Evolutionary conservation across 495 filamentous ascomycete genomes (phyloP).

Genomic region (Entonaema liquescens): DNA sequence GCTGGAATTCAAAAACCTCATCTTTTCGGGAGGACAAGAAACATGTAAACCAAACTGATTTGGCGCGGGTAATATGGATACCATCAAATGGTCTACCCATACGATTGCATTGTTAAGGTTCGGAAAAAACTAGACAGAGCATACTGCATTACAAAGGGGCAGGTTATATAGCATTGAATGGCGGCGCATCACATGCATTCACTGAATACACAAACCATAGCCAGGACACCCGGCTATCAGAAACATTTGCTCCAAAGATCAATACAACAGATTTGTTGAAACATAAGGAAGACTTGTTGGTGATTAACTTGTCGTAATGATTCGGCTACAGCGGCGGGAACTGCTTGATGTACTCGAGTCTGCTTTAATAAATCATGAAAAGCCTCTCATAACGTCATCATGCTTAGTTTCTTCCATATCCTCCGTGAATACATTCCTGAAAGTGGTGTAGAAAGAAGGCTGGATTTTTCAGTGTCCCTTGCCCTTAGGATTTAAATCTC

Average conservation of each 20-base stretch:
- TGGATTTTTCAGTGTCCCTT: background rate
- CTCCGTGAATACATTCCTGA: background rate
- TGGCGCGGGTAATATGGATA: constrained; percentile 22
- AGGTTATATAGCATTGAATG: constrained; percentile 33
- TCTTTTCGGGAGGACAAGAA: constrained; percentile 3
- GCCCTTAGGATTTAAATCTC: background rate
- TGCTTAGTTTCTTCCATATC: background rate
- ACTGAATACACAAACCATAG: constrained; percentile 9
- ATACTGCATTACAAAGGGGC: constrained; percentile 26
- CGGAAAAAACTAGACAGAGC: constrained; percentile 22
- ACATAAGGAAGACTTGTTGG: background rate
- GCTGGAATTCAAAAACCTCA: constrained; percentile 3
- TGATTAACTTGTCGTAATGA: background rate
- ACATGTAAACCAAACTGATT: constrained; percentile 22
- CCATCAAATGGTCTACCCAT: constrained; percentile 20
- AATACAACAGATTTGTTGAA: background rate
- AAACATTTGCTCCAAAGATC: constrained; percentile 3
- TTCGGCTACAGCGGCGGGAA: background rate
- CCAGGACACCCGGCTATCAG: background rate
- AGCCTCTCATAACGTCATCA: background rate
- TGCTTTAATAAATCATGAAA: constrained; percentile 11
- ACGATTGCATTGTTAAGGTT: constrained; percentile 28
- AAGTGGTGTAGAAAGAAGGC: background rate
- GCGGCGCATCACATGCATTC: constrained; percentile 30
- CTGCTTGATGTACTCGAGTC: background rate